Percentiles rank a stretch among this genome's conserved stretches.
These are phyloP conservation scores for Mortierella sp. DNA, from an alignment of 371 early-diverging fungal genomes.

Conservation along the genomic window DNA sequence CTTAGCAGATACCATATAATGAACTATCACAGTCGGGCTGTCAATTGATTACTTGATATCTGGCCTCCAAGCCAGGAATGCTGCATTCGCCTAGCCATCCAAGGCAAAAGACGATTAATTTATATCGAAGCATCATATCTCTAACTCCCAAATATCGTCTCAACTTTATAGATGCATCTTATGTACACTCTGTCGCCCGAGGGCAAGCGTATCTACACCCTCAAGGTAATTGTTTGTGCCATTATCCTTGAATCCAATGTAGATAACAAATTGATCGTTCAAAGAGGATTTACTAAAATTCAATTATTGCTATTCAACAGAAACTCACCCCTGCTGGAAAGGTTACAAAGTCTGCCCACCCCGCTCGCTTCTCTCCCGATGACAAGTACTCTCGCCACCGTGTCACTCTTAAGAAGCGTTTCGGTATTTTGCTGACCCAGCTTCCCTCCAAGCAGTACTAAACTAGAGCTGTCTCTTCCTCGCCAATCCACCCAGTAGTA, in stretches of 20 bases:
- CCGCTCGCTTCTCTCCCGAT: conserved; percentile 98
- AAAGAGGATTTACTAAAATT: background rate
- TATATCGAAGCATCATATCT: background rate
- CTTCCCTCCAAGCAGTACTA: conserved; percentile 59
- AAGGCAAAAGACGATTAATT: too few species aligned
- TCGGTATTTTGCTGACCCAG: conserved; percentile 90
- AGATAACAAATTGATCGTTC: background rate
- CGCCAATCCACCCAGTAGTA: background rate
- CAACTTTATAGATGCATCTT: conserved; percentile 86
- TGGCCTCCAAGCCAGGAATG: too few species aligned
- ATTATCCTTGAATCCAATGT: background rate
- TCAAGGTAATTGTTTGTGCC: conserved; percentile 79
- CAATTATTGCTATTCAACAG: conserved; percentile 58
- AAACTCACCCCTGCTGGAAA: conserved; percentile 84
- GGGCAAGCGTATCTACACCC: conserved; percentile 96
- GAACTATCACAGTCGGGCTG: too few species aligned
- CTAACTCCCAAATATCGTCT: background rate
- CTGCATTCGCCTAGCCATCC: too few species aligned
- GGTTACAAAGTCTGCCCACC: conserved; percentile 96
- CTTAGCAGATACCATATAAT: too few species aligned
- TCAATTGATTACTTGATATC: too few species aligned
- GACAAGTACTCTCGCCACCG: conserved; percentile 99
- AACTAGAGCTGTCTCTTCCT: background rate
- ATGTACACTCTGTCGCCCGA: conserved; percentile 88
- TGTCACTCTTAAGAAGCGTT: conserved; percentile 97